Conservation (phyloP, 305 asterid genomes). For the Solanum hybrid region DNA sequence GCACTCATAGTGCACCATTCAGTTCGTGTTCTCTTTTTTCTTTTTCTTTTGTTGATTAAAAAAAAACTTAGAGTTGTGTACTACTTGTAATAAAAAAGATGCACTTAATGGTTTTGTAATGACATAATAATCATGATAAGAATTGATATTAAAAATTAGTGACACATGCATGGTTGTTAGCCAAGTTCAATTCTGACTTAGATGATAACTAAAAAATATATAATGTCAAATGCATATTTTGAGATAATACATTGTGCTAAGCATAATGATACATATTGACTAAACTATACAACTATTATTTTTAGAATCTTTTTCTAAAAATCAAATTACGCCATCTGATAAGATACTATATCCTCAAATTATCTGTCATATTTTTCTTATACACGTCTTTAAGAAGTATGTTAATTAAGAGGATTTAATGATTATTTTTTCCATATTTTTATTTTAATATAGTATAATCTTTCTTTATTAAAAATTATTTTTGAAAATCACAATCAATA, state of each 20-base stretch:
- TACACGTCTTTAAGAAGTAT: neutral
- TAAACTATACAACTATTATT: neutral
- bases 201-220: neutral
- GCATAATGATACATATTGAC: neutral
- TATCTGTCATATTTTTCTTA: neutral
- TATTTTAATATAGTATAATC: neutral
- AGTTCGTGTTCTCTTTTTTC: neutral
- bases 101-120: neutral
- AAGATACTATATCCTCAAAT: neutral
- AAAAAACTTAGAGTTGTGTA: neutral
- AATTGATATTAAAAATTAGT: neutral
- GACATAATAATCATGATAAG: neutral
- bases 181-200: neutral
- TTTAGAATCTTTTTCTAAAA: neutral
- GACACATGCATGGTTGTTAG: conserved; percentile 1
- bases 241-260: neutral
- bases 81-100: neutral
- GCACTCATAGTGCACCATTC: neutral
- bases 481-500: neutral
- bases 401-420: neutral
- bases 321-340: neutral
- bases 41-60: neutral
- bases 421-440: neutral
- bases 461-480: neutral
- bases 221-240: neutral